Evolutionary conservation across 768 basidiomycete species (phyloP).

Genomic region (Dictyophora rubrovolvata): DNA sequence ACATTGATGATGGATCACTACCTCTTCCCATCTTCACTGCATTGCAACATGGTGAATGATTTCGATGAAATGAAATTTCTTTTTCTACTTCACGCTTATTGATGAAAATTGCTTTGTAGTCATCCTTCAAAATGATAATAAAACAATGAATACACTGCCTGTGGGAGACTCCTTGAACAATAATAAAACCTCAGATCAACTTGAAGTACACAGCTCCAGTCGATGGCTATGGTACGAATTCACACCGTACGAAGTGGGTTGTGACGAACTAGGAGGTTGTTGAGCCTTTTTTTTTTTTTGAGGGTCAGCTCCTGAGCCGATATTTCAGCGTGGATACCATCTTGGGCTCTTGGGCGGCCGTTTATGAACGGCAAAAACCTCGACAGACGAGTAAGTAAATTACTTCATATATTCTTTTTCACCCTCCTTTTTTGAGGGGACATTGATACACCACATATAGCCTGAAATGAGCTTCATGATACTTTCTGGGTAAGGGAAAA

Average conservation of each 20-base stretch:
- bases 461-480: slow-evolving; percentile 23
- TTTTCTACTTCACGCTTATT: background rate
- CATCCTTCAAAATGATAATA: background rate
- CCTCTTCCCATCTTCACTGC: slow-evolving; percentile 24
- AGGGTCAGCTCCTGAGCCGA: background rate
- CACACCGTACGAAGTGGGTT: slow-evolving; percentile 20
- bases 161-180: background rate
- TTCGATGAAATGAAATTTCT: background rate
- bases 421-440: no score
- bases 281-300: background rate
- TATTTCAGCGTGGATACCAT: slow-evolving; percentile 21
- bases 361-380: slow-evolving; percentile 19
- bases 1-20: slow-evolving; percentile 14
- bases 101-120: background rate
- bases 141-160: background rate
- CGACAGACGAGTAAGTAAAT: slow-evolving; percentile 12
- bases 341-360: slow-evolving; percentile 20
- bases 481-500: slow-evolving; percentile 15
- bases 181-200: background rate
- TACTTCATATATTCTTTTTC: background rate
- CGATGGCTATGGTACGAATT: slow-evolving; percentile 23
- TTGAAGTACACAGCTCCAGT: slow-evolving; percentile 7
- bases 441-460: slow-evolving; percentile 6
- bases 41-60: slow-evolving; percentile 16
- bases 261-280: slow-evolving; percentile 16